Evolutionary conservation across 108 stramenopile species (phyloP), one percentile per base, ranked within the genome.

Genomic region (Fragilaria radians): DNA sequence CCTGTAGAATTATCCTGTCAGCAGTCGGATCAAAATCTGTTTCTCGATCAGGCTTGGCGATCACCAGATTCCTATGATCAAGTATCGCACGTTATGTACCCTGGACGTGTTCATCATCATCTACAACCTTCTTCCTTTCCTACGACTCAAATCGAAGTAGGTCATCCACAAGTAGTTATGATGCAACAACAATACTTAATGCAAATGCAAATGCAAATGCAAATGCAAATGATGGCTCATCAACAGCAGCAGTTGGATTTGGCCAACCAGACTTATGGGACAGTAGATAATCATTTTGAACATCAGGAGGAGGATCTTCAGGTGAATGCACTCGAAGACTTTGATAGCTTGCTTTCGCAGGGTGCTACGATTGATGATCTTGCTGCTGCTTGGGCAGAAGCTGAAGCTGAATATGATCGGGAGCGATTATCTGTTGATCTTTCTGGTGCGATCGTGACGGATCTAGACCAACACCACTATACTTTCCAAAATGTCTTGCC

Each of bases 321-420:
- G 32, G 28, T 53, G 28, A 24, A 18, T 21, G n/a, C n/a, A n/a
- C n/a, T n/a, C 14, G 51, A 46, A 24, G 48, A 19, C 1, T 53
- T 53, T n/a, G 69, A 74, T 54, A 66, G 75, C 25, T 51, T 42
- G 28, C 42, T 54, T 23, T 49, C 63, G 2, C 65, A 60, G 21
- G 77, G 76, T 36, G 84, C 78, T 7, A 71, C 77, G 17, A 88
- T 91, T 32, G 83, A 91, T 58, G 76, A 77, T 27, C 45, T 91
- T 26, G 82, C 90, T 9, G 72, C 73, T 1, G 86, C 90, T 22
- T 91, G 90, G 90, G 75, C 77, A 3, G 72, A 88, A 61, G 86
- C 86, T 4, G 82, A 91, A 52, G 79, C 68, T 1, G 83, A 85
- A 70, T 83, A 68, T 57, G 71, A 80, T 25, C 46, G 57, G 9